phyloP scores from a whole-genome alignment of 2,329 filamentous ascomycete species.

The Zalaria obscura region DNA sequence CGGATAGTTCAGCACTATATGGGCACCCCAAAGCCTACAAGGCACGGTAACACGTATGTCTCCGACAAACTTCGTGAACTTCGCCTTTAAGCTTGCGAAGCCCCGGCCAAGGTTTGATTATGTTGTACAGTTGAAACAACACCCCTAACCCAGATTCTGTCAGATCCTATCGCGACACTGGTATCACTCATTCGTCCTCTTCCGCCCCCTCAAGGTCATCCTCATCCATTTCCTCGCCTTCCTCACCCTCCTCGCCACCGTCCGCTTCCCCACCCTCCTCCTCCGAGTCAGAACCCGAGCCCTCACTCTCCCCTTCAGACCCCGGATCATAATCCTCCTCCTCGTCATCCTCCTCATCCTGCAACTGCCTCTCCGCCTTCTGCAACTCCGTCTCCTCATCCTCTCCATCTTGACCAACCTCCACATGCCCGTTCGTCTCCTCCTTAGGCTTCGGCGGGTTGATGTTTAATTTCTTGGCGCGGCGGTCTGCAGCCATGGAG shows the following conservation, averaged over 20 bases:
- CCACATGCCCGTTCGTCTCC: constrained; percentile 7
- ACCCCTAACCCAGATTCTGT: too few species aligned
- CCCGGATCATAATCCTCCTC: constrained; percentile 29
- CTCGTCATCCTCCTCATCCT: constrained; percentile 21
- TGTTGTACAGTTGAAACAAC: too few species aligned
- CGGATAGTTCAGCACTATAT: too few species aligned
- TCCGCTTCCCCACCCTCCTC: constrained; percentile 14
- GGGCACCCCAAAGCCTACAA: too few species aligned
- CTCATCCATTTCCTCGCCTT: constrained; percentile 15
- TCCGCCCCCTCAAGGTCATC: constrained; percentile 18
- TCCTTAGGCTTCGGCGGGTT: constrained; percentile 21
- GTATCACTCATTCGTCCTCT: constrained; percentile 4
- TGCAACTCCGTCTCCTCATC: constrained; percentile 20
- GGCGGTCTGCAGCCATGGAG: constrained; percentile 44
- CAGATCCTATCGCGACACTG: too few species aligned
- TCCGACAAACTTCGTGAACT: too few species aligned
- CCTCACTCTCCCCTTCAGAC: constrained; percentile 25
- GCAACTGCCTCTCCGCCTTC: constrained; percentile 21
- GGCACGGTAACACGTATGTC: too few species aligned
- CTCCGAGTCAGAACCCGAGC: constrained; percentile 20
- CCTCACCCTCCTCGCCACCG: constrained; percentile 8
- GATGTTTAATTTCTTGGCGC: constrained; percentile 45
- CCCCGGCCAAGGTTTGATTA: too few species aligned
- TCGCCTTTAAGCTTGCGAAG: too few species aligned
- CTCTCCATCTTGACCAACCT: constrained; percentile 14